A percentile compares a stretch with the other conserved stretches of the same genome.
These are phyloP conservation scores for Suhomyces prunicola DNA, from an alignment of 805 yeast genomes.

Conservation along the genomic window DNA sequence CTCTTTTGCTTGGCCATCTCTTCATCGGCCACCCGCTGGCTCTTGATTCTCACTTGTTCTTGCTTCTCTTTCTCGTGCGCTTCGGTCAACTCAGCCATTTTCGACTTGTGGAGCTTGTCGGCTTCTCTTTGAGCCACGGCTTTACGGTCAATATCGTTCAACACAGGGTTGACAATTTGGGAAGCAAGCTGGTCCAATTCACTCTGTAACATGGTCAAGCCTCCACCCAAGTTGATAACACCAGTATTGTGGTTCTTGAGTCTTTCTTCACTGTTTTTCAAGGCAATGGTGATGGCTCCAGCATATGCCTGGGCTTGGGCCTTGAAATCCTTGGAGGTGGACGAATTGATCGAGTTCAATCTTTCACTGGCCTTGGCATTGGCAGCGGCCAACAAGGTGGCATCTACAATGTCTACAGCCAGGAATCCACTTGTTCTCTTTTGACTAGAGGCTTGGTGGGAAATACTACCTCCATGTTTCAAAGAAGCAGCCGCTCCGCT, in stretches of 20 bases:
- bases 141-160: constrained; percentile 65
- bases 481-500: constrained; percentile 59
- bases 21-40: constrained; percentile 32
- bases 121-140: constrained; percentile 67
- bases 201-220: constrained; percentile 66
- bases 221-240: constrained; percentile 78
- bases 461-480: constrained; percentile 28
- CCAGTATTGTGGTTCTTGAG: constrained; percentile 48
- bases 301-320: constrained; percentile 58
- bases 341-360: constrained; percentile 27
- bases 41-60: constrained; percentile 26
- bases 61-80: constrained; percentile 30
- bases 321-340: constrained; percentile 31
- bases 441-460: constrained; percentile 23
- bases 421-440: constrained; percentile 33
- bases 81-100: constrained; percentile 32
- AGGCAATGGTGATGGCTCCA: constrained; percentile 75
- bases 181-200: constrained; percentile 82
- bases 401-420: constrained; percentile 45
- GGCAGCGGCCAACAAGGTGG: constrained; percentile 48
- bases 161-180: constrained; percentile 76
- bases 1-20: constrained; percentile 37
- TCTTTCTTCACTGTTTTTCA: constrained; percentile 60
- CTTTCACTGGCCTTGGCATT: constrained; percentile 44
- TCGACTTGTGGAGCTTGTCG: constrained; percentile 30